Evolutionary conservation across 1,284 basidiomycete genomes (phyloP).

Genomic region (Ustilago tritici): DNA sequence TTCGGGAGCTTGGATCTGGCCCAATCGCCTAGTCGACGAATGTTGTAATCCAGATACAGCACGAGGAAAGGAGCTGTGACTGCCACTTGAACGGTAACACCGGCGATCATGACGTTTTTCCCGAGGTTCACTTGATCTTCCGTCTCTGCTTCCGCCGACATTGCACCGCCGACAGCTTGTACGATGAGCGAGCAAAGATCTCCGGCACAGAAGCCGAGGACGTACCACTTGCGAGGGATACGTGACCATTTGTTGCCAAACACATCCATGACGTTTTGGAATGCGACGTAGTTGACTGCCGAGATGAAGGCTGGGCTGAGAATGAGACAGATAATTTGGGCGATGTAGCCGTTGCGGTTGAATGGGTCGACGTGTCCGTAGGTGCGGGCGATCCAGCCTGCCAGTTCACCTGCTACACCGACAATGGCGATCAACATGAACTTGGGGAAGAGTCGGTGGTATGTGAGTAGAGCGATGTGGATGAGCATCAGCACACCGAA

Average conservation of each 20-base stretch:
- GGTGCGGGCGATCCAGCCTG: constrained; percentile 40
- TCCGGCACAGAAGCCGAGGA: constrained; percentile 40
- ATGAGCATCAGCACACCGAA: constrained; percentile 32
- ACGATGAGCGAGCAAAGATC: constrained; percentile 48
- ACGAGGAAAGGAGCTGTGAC: constrained; percentile 45
- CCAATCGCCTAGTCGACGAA: constrained; percentile 41
- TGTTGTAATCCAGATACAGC: constrained; percentile 50
- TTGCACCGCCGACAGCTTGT: constrained; percentile 44
- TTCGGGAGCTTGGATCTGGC: constrained; percentile 11
- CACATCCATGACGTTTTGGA: constrained; percentile 48
- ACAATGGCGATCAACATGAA: constrained; percentile 43
- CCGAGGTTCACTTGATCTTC: constrained; percentile 17
- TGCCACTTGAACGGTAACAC: constrained; percentile 45
- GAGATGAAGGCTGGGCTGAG: constrained; percentile 51
- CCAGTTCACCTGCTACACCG: constrained; percentile 38
- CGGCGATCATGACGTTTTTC: constrained; percentile 44
- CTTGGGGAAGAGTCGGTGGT: constrained; percentile 29
- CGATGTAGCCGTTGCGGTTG: constrained; percentile 43
- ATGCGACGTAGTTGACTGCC: constrained; percentile 51
- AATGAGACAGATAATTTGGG: constrained; percentile 53
- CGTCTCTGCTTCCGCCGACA: constrained; percentile 35
- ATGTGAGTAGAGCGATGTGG: constrained; percentile 29
- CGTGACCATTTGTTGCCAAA: constrained; percentile 45
- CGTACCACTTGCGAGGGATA: constrained; percentile 47
- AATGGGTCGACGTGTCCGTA: constrained; percentile 38